Evolutionary conservation across 2,329 filamentous ascomycete genomes (phyloP).

Genomic region (Aspergillus sp.): DNA sequence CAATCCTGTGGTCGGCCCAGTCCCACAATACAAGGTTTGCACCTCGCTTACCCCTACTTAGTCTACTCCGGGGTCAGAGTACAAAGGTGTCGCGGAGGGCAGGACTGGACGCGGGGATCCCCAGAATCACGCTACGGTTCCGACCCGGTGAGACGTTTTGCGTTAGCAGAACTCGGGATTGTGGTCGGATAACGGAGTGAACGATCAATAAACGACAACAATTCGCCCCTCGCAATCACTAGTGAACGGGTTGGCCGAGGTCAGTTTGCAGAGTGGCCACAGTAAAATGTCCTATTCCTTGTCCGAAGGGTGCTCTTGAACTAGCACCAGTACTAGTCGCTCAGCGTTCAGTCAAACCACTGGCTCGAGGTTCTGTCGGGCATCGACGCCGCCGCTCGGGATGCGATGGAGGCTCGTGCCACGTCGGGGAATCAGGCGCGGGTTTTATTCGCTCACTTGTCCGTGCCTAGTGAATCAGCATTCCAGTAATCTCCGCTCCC

Average conservation of each 20-base stretch:
- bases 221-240: background rate
- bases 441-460: background rate
- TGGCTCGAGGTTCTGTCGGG: background rate
- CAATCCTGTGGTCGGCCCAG: background rate
- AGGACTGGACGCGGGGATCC: background rate
- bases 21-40: background rate
- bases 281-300: background rate
- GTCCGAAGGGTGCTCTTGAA: background rate
- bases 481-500: background rate
- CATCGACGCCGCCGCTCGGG: background rate
- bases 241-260: background rate
- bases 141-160: slow-evolving; percentile 1
- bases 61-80: background rate
- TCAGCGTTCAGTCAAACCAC: background rate
- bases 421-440: background rate
- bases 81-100: background rate
- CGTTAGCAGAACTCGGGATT: background rate
- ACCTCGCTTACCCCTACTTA: background rate
- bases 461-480: background rate
- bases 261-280: too few relatives aligned
- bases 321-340: background rate
- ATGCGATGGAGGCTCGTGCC: background rate
- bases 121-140: background rate
- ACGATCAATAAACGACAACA: background rate
- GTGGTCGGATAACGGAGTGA: too few relatives aligned